phyloP scores from a whole-genome alignment of 2,329 filamentous ascomycete species.

The Capronia coronata region DNA sequence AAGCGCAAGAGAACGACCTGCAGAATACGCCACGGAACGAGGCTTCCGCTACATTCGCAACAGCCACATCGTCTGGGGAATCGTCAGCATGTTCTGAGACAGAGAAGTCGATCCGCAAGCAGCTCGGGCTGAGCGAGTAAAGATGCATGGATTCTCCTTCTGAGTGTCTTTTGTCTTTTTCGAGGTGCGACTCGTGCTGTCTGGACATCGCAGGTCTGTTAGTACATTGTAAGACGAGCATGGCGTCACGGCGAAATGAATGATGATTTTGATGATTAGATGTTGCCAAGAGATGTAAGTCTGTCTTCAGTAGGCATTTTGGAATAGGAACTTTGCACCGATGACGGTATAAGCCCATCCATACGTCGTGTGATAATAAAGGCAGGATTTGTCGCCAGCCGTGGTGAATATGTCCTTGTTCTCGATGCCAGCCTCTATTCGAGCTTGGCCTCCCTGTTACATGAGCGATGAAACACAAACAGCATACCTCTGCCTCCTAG shows the following conservation, averaged over 20 bases:
- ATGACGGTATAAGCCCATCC: background rate
- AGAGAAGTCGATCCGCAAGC: conserved; percentile 15
- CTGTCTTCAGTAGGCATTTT: background rate
- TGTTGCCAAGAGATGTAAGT: background rate
- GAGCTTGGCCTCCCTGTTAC: background rate
- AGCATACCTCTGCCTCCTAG: background rate
- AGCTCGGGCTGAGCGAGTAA: conserved; percentile 14
- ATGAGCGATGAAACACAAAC: background rate
- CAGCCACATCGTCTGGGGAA: background rate
- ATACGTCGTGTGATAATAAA: background rate
- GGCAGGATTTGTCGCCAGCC: background rate
- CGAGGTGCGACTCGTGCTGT: background rate
- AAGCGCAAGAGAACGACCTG: background rate
- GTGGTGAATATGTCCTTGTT: background rate
- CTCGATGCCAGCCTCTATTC: background rate
- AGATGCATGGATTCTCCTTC: background rate
- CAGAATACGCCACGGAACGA: background rate
- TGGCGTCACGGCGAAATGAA: conserved; percentile 1
- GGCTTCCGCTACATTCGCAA: background rate
- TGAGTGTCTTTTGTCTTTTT: background rate
- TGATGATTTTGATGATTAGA: background rate
- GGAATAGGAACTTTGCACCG: background rate
- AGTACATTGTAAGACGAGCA: background rate
- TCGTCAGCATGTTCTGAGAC: conserved; percentile 16
- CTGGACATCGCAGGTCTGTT: background rate